Evolutionary conservation across 768 basidiomycete species (phyloP), one percentile per base, ranked within the genome.

Genomic region (Leccinum fibrillosum): DNA sequence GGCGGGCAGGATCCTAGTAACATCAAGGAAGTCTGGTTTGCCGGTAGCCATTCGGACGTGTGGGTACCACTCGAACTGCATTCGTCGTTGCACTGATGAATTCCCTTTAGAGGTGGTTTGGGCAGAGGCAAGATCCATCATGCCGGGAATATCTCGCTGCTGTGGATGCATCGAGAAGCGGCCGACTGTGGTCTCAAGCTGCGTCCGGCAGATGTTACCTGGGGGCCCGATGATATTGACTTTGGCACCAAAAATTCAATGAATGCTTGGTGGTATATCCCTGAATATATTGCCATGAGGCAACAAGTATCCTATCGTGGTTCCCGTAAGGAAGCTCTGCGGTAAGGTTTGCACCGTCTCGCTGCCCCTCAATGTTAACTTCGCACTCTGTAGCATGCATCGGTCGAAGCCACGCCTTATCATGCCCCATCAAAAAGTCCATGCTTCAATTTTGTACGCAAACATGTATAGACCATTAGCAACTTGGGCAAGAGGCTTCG

Each of bases 1-100:
- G 15, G 15, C 15, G 3, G 0, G 0, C 35, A 37, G 35, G 15
- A 37, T 13, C 5, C 32, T 6, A 37, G 35, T 0, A 84, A 84
- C 86, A 19, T 49, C 3, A 28, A 23, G 26, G 48, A 49, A 28
- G 48, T 49, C 9, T 49, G 48, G 48, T 49, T 49, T 28, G 48
- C 48, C 2, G 48, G 48, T 17, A 49, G 48, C 17, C 48, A 49
- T 17, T 28, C 48, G 8, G 75, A 75, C 62, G 62, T 49, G 75
- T 72, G 28, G 15, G 59, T 53, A 12, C 23, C 19, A 17, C 11
- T 32, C 25, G 23, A 19, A 4, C 4, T 2, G 6, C 3, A 25
- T 21, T 26, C 17, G 37, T 17, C 11, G 0, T 25, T 2, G 32
- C 12, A 9, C 32, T 57, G 42, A 64, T n/a, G 11, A 32, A 9